A percentile compares a stretch with the other conserved stretches of the same genome.
Evolutionary conservation across 2,329 filamentous ascomycete species (phyloP).

Genomic region (Thermothelomyces thermophilus): DNA sequence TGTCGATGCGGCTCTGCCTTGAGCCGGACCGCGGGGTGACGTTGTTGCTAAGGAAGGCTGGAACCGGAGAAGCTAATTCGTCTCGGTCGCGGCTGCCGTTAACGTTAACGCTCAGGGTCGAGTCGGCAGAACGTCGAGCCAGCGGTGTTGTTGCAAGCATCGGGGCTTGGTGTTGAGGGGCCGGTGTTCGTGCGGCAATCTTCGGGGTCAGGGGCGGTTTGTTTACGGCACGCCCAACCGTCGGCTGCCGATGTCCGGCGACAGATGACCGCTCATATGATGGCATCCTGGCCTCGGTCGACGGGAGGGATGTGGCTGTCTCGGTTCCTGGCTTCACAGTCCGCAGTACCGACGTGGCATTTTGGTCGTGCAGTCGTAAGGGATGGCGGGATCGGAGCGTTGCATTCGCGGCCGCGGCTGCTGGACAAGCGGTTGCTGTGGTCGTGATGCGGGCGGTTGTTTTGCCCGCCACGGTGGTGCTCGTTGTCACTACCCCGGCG

Average conservation of each 20-base stretch:
- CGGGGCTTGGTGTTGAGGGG: conserved; percentile 27
- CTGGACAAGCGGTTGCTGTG: conserved; percentile 12
- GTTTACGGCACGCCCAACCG: conserved; percentile 51
- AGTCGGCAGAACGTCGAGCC: conserved; percentile 27
- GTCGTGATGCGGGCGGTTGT: conserved; percentile 23
- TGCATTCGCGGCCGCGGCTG: conserved; percentile 14
- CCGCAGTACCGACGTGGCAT: conserved; percentile 31
- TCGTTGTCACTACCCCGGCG: conserved; percentile 26
- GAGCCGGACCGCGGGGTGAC: conserved; percentile 73
- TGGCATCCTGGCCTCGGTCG: conserved; percentile 30
- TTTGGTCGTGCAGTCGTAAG: conserved; percentile 32
- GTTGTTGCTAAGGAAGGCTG: conserved; percentile 56
- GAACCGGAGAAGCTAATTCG: conserved; percentile 46
- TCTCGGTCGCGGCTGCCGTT: conserved; percentile 33
- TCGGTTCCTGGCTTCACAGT: conserved; percentile 26
- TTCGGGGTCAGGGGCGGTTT: conserved; percentile 49
- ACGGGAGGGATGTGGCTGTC: conserved; percentile 6
- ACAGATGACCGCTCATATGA: conserved; percentile 27
- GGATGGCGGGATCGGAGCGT: conserved; percentile 18
- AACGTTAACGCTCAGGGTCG: conserved; percentile 12
- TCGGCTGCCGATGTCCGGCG: conserved; percentile 52
- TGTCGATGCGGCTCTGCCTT: conserved; percentile 65
- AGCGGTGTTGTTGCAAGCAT: conserved; percentile 40
- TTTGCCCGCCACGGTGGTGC: conserved; percentile 18
- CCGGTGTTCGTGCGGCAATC: conserved; percentile 37